Conservation (phyloP, 106 monocot species). For the Posidonia australis region DNA sequence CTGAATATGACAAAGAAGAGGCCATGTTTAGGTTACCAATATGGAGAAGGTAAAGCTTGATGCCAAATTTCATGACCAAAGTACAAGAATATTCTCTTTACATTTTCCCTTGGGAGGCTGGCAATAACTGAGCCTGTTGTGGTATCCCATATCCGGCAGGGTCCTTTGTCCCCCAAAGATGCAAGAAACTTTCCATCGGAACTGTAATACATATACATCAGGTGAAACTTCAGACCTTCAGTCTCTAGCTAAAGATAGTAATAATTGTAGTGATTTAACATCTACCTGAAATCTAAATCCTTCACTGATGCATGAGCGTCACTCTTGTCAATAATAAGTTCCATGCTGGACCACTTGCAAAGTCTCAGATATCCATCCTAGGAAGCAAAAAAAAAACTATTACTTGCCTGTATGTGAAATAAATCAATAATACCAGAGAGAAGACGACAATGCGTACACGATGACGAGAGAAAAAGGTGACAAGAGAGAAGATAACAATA, state of each 20-base stretch:
- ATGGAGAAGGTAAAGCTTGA: background rate
- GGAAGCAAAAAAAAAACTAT: background rate
- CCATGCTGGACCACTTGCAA: slow-evolving; percentile 87
- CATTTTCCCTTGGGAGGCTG: slow-evolving; percentile 51
- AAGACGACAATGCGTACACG: too few species aligned
- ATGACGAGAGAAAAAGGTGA: too few species aligned
- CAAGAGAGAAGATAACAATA: too few species aligned
- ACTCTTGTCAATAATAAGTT: slow-evolving; percentile 44
- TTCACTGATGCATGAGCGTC: slow-evolving; percentile 54
- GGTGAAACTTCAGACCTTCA: background rate
- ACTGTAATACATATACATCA: slow-evolving; percentile 27
- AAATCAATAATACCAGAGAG: background rate
- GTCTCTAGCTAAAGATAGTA: background rate
- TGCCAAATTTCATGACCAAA: background rate
- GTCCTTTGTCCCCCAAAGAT: slow-evolving; percentile 41
- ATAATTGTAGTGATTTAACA: background rate
- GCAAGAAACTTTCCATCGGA: slow-evolving; percentile 65
- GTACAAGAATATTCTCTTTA: slow-evolving; percentile 11
- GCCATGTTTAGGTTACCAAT: background rate
- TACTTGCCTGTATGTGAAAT: background rate
- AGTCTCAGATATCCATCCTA: slow-evolving; percentile 86
- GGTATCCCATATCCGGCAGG: slow-evolving; percentile 76
- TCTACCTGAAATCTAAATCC: slow-evolving; percentile 75
- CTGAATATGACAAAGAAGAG: slow-evolving; percentile 27
- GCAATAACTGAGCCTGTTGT: slow-evolving; percentile 29